Evolutionary conservation across 257 asterid species (phyloP), one percentile per base, ranked within the genome.

Genomic region (Primulina huaijiensis): DNA sequence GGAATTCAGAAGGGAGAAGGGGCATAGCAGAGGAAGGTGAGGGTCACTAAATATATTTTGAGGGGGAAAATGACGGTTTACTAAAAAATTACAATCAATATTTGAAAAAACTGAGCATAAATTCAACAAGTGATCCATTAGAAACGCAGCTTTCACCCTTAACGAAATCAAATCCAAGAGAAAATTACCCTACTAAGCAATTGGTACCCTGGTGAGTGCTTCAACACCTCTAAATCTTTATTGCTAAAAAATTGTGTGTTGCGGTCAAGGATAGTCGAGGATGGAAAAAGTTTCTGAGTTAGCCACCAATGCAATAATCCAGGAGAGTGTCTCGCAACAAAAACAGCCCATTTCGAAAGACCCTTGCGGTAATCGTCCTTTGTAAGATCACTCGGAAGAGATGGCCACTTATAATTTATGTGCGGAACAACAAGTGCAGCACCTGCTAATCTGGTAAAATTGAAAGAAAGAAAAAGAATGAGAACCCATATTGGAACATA

Each of bases 261-360:
- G 67, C 87, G 81, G 38, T 91, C 97, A 20, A 89, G 96, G n/a
- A 84, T 87, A 23, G 82, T 82, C 1, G 96, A 81, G 8, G 96
- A 85, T n/a, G 96, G 97, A 81, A 93, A 93, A 58, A 93, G 17
- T 40, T 90, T 90, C 74, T 89, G 99, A 40, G 88, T 93, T 60
- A 90, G 70, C 96, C 96, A 92, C 98, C 97, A 90, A 73, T 89
- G 84, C 33, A 93, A 33, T 29, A 90, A 72, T 60, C 91, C 82
- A 0, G 96, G 96, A 71, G 88, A 72, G 37, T 80, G 80, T 50
- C 85, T 78, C 3, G 86, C 84, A 56, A 82, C 79, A 72, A 81
- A 77, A 67, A 86, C 66, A 29, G 83, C 70, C 96, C 87, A 85
- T 33, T 77, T 75, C 20, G 84, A 69, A 37, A 93, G 96, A 33